Conservation (phyloP, 352 stramenopile species). For the Hyaloperonospora brassicae region DNA sequence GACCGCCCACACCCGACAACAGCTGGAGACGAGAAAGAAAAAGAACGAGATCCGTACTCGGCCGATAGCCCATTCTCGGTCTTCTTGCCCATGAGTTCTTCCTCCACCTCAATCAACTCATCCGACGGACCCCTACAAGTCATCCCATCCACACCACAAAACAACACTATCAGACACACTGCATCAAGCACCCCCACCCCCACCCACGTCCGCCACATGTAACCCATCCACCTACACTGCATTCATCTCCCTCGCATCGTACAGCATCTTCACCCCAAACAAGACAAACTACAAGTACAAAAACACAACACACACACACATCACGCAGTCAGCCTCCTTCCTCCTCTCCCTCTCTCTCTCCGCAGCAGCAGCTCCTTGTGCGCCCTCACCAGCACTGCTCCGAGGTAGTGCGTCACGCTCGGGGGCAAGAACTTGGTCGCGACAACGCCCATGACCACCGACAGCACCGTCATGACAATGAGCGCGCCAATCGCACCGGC, state of each 20-base stretch:
- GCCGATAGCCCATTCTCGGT: slow-evolving; percentile 37
- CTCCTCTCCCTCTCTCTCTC: not conserved
- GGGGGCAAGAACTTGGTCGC: slow-evolving; percentile 91
- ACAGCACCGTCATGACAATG: slow-evolving; percentile 96
- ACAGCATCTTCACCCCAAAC: slow-evolving; percentile 94
- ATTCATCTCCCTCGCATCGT: slow-evolving; percentile 78
- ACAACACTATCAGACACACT: too few relatives aligned
- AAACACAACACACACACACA: slow-evolving; percentile 1
- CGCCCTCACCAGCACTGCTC: slow-evolving; percentile 80
- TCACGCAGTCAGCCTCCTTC: slow-evolving; percentile 1
- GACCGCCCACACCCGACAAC: not conserved
- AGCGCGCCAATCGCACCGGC: slow-evolving; percentile 91
- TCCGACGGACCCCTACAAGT: slow-evolving; percentile 63
- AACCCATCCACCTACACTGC: slow-evolving; percentile 35
- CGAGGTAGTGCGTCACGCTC: slow-evolving; percentile 94
- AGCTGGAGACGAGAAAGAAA: not conserved
- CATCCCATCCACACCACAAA: slow-evolving; percentile 1
- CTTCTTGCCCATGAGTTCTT: slow-evolving; percentile 82
- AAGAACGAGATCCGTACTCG: slow-evolving; percentile 37
- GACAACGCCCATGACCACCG: slow-evolving; percentile 94
- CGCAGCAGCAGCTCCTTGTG: too few relatives aligned
- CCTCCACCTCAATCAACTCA: slow-evolving; percentile 74
- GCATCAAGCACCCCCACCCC: not conserved
- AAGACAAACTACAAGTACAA: slow-evolving; percentile 90
- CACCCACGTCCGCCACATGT: not conserved